Percentiles rank a stretch among this genome's conserved stretches.
Conservation (phyloP, 768 basidiomycete genomes). For the Trametes cubensis region DNA sequence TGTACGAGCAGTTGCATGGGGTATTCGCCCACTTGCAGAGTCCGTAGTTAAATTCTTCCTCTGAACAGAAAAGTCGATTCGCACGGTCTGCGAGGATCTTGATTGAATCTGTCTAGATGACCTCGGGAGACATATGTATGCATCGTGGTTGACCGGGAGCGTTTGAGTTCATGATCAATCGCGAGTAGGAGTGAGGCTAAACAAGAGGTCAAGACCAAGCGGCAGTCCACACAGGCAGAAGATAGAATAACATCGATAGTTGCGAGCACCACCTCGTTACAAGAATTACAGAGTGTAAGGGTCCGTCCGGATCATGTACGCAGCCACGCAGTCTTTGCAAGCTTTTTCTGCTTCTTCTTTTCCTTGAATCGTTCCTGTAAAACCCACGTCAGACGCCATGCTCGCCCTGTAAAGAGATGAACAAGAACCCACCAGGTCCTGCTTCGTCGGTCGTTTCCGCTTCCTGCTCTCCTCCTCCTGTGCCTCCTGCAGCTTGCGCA, state of each 20-base stretch:
- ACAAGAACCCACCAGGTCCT: conserved; percentile 67
- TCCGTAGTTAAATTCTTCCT: too few species aligned
- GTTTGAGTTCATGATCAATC: too few species aligned
- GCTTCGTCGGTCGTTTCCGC: conserved; percentile 78
- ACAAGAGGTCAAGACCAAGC: too few species aligned
- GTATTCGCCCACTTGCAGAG: too few species aligned
- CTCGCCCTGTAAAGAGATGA: not conserved
- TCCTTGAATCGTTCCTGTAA: conserved; percentile 80
- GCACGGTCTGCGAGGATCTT: too few species aligned
- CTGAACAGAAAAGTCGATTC: too few species aligned
- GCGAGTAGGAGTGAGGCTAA: not conserved
- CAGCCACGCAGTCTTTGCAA: conserved; percentile 87
- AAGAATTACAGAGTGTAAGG: not conserved
- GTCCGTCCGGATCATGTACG: conserved; percentile 50
- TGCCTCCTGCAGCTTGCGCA: conserved; percentile 42
- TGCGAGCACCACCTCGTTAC: not conserved
- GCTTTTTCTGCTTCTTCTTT: conserved; percentile 79
- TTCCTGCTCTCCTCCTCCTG: conserved; percentile 65
- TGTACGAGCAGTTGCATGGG: too few species aligned
- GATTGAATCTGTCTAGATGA: too few species aligned
- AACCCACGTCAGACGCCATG: conserved; percentile 22
- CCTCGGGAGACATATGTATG: too few species aligned
- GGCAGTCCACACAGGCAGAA: too few species aligned
- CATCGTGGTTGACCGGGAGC: too few species aligned
- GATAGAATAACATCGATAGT: not conserved